Evolutionary conservation across 768 basidiomycete species (phyloP), one percentile per base, ranked within the genome.

Genomic region (Albatrellus ellisii): DNA sequence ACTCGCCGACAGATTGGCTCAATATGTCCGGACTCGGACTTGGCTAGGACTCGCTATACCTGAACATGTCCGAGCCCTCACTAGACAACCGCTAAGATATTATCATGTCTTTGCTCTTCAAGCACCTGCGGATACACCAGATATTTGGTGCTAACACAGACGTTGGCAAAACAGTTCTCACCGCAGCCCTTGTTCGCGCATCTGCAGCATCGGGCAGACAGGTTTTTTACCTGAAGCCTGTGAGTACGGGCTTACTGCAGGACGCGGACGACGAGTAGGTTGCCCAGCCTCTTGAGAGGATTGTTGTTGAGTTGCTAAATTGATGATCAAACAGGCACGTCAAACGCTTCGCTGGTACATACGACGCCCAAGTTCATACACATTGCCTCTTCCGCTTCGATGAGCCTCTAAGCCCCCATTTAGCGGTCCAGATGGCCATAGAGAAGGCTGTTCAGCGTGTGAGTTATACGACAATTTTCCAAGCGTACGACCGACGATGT

Each of bases 101-200:
- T 14, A 41, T 20, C 17, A 90, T 91, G 88, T 75, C 84, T 37
- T 70, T 80, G 17, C 77, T 98, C 34, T 92, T 84, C 67, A 79
- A 75, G 53, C 72, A 91, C 55, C 70, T 97, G 26, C 76, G 88
- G 14, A 65, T 90, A 24, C 86, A 91, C 59, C 88, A 94, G 57
- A 66, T 97, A 45, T 94, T 95, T 54, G 94, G 94, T 25, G 90
- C 92, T 1, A 95, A 94, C 61, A 98, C 94, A 2, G 79, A 90
- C 59, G 91, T 97, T 38, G 94, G 94, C 21, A 97, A 98, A 62
- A 95, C 92, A 0, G 71, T 97, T 44, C 64, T 97, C 41, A 83
- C 88, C 1, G 75, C 90, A 2, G 87, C 87, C 1, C 75, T 98
- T 26, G 73, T 79, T 33, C 70, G 85, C 26, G 80, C 86, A 0